These are phyloP conservation scores for Debaryomyces singareniensis DNA, from an alignment of 1,139 yeast genomes.

Conservation along the genomic window DNA sequence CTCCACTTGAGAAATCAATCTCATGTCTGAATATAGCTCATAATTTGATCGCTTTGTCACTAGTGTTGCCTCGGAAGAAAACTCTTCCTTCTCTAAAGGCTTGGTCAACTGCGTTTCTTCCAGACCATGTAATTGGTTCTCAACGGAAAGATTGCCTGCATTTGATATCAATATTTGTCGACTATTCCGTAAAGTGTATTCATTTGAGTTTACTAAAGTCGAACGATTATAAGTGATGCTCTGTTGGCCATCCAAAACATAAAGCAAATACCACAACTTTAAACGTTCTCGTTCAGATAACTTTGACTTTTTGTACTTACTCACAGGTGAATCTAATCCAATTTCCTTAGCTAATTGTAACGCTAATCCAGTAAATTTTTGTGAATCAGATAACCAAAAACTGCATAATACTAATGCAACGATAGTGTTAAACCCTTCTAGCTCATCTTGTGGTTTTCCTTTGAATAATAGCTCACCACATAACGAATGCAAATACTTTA, in stretches of 20 bases:
- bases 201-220: constrained; percentile 45
- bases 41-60: constrained; percentile 6
- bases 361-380: constrained; percentile 63
- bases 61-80: no score
- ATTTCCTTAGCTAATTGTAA: constrained; percentile 55
- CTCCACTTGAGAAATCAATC: constrained; percentile 68
- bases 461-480: constrained; percentile 42
- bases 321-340: constrained; percentile 39
- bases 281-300: constrained; percentile 39
- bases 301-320: constrained; percentile 3
- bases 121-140: constrained; percentile 1
- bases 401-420: constrained; percentile 61
- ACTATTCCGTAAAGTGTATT: constrained; percentile 37
- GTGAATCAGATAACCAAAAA: constrained; percentile 62
- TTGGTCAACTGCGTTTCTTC: neutral
- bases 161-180: constrained; percentile 23
- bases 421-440: constrained; percentile 54
- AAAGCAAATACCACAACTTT: constrained; percentile 63
- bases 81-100: constrained; percentile 1
- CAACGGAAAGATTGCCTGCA: constrained; percentile 3
- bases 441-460: constrained; percentile 35
- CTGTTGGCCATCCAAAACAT: constrained; percentile 65
- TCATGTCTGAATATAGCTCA: constrained; percentile 40
- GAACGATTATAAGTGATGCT: constrained; percentile 55
- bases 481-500: constrained; percentile 36